Percentiles rank a stretch among this genome's conserved stretches.
These are phyloP conservation scores for Leucosporidium yakuticum DNA, from an alignment of 768 basidiomycete genomes.

Conservation along the genomic window DNA sequence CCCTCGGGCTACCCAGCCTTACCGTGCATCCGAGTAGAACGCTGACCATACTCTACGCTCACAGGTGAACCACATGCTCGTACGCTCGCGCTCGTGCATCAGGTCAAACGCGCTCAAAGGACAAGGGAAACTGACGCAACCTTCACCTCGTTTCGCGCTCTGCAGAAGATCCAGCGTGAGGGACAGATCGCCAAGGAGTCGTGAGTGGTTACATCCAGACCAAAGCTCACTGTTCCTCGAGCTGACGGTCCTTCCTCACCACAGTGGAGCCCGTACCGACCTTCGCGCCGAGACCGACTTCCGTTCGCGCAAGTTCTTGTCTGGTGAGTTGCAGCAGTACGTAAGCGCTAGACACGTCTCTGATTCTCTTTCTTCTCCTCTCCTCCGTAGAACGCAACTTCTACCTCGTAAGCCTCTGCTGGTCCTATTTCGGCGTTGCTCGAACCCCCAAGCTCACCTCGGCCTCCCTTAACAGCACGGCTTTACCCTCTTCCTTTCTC, in stretches of 20 bases:
- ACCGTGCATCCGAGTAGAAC: too few relatives aligned
- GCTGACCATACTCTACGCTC: too few relatives aligned
- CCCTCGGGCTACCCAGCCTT: too few relatives aligned
- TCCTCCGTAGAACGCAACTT: conserved; percentile 68
- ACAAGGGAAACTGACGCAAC: too few relatives aligned
- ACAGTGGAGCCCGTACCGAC: conserved; percentile 47
- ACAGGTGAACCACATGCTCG: too few relatives aligned
- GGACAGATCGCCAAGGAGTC: conserved; percentile 7
- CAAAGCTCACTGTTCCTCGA: neutral
- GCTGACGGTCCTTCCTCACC: neutral
- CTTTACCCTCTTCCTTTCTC: conserved; percentile 89
- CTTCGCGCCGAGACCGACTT: conserved; percentile 77
- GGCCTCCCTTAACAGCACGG: conserved; percentile 45
- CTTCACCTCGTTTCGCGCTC: too few relatives aligned
- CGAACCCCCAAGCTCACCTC: neutral
- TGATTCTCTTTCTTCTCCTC: conserved; percentile 26
- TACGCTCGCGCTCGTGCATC: too few relatives aligned
- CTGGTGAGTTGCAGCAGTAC: conserved; percentile 63
- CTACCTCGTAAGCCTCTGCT: conserved; percentile 54
- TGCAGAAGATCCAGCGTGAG: conserved; percentile 54
- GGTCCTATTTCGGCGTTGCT: neutral
- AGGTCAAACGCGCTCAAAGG: too few relatives aligned
- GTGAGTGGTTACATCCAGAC: neutral
- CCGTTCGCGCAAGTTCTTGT: conserved; percentile 81
- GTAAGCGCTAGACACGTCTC: too few relatives aligned